These are phyloP conservation scores for Globisporangium perplexum DNA, from an alignment of 352 stramenopile species.

Conservation along the genomic window DNA sequence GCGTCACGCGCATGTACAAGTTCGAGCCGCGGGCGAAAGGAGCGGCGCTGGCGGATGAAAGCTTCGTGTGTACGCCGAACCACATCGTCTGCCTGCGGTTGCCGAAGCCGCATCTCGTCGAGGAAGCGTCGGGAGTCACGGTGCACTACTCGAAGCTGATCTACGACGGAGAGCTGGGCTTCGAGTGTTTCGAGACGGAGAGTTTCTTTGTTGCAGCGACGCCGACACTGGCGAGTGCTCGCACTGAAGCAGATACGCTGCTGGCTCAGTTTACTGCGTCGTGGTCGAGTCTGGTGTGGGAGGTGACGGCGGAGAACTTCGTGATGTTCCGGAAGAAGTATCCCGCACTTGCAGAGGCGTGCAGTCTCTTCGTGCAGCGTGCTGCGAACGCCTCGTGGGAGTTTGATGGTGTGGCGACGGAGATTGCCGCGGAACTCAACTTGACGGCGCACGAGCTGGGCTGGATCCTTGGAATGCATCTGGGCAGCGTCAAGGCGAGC, in stretches of 20 bases:
- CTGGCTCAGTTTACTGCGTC: not conserved
- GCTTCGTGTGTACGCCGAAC: slow-evolving; percentile 8
- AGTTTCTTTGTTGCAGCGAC: not conserved
- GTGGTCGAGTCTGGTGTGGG: not conserved
- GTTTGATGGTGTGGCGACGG: not conserved
- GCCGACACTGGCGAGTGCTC: not conserved
- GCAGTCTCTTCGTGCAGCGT: not conserved
- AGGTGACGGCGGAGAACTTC: not conserved
- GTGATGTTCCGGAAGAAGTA: not conserved
- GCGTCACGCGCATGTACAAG: slow-evolving; percentile 11
- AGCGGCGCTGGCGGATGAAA: slow-evolving; percentile 1
- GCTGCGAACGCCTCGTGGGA: not conserved
- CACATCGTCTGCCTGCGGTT: slow-evolving; percentile 10
- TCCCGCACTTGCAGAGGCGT: not conserved
- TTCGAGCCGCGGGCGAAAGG: slow-evolving; percentile 5
- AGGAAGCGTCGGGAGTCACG: not conserved
- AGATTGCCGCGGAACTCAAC: not conserved
- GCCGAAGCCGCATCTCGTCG: slow-evolving; percentile 6
- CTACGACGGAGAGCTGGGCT: not conserved
- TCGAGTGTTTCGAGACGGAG: not conserved
- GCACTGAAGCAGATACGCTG: not conserved
- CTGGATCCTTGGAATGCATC: not conserved
- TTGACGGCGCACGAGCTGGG: not conserved
- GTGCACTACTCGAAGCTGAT: not conserved
- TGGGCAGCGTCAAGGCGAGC: not conserved